Evolutionary conservation across 148 eudicot genomes (phyloP).

Genomic region (Fagopyrum esculentum): DNA sequence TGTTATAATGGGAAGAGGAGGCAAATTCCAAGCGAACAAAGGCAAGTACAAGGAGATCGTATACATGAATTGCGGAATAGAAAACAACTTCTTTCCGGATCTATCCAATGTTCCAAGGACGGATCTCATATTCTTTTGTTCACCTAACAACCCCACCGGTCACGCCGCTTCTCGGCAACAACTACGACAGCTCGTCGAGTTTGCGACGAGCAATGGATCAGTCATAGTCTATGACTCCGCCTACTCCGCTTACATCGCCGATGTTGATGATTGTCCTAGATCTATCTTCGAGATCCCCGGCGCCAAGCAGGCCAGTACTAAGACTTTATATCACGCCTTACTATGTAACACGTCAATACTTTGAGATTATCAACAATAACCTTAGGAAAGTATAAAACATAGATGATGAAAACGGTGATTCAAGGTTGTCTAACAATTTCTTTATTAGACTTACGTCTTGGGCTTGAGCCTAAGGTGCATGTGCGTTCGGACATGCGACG

Average conservation of each 20-base stretch:
- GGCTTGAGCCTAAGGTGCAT: too few species aligned
- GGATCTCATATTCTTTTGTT: constrained; percentile 80
- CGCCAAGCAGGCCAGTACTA: constrained; percentile 45
- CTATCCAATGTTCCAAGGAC: constrained; percentile 42
- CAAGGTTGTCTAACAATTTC: too few species aligned
- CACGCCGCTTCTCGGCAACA: constrained; percentile 63
- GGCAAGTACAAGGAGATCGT: constrained; percentile 51
- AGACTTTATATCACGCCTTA: too few species aligned
- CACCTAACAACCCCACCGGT: constrained; percentile 89
- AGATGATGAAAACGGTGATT: too few species aligned
- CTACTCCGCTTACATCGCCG: constrained; percentile 52
- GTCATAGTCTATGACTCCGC: constrained; percentile 80
- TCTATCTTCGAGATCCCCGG: constrained; percentile 76
- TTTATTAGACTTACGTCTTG: too few species aligned
- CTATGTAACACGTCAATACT: too few species aligned
- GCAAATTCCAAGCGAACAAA: constrained; percentile 35
- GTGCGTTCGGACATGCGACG: too few species aligned
- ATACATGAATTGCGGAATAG: constrained; percentile 55
- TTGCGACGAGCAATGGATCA: constrained; percentile 61
- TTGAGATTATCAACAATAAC: too few species aligned
- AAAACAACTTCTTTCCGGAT: constrained; percentile 62
- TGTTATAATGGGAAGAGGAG: constrained; percentile 76
- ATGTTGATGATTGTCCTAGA: constrained; percentile 34
- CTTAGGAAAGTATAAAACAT: too few species aligned
- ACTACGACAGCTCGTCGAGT: constrained; percentile 50